Base-by-base conservation (phyloP, 1,284 basidiomycete species). In the Schizophyllum commune region DNA sequence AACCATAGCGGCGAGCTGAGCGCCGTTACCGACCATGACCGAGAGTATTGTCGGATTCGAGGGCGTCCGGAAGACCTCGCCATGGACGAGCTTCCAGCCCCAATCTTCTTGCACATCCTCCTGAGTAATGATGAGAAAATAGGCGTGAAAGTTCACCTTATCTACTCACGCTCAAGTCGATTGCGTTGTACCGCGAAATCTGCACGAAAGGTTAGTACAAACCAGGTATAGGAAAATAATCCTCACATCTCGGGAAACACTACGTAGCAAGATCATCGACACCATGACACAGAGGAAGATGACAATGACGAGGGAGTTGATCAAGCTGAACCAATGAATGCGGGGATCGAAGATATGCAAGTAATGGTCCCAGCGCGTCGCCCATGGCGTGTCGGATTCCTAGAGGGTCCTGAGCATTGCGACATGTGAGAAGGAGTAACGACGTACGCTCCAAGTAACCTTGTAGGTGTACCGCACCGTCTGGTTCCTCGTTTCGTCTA, bases 21-120 rank as follows among this genome's bases (percentile, higher is more conserved):
- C 81, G 20, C 96, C 96, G 66, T 95, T 97, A 8, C 96, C 96
- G 27, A 92, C 86, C 73, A 94, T 83, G 55, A 96, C 84, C 2
- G 93, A 88, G 5, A 99, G 78, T 11, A 91, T 69, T 83, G 96
- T 86, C 0, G 92, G 85, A 61, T 89, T 83, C 56, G 78, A 74
- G 0, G 96, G 96, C 4, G 90, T 79, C 32, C 96, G 86, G 81
- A 98, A 98, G 15, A 99, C 93, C 74, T 99, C 96, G 32, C 94
- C 95, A 68, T 98, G 95, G 9, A 98, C 86, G 19, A 96, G 83
- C 70, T 98, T 98, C 96, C 96, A 99, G 4, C 96, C 96, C 81
- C 91, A 98, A 69, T 99, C 96, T 75, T 98, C 95, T 76, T 97
- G 95, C 0, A 98, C 92, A 68, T 98, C 95, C 73, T 98, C 96